Conservation (phyloP, 2,329 filamentous ascomycete genomes). For the Sphaerulina musiva region DNA sequence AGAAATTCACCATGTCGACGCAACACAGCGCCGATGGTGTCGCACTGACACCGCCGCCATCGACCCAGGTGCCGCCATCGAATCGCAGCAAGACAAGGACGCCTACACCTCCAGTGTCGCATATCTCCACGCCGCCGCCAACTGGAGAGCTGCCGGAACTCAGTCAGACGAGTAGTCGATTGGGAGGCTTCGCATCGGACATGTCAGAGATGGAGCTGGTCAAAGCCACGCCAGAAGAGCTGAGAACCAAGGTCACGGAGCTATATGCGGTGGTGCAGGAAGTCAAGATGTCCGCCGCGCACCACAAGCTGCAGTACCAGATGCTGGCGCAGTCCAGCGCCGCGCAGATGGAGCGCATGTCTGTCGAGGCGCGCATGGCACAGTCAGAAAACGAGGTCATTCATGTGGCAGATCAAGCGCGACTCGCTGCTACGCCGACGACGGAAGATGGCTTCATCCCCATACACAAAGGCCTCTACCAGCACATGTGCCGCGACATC, state of each 20-base stretch:
- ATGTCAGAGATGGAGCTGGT: conserved; percentile 48
- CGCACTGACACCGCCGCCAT: conserved; percentile 56
- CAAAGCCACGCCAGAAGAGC: conserved; percentile 45
- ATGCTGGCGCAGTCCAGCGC: conserved; percentile 76
- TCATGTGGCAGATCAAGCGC: conserved; percentile 62
- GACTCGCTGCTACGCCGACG: conserved; percentile 49
- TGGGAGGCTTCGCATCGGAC: conserved; percentile 22
- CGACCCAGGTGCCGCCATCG: conserved; percentile 47
- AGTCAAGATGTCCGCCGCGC: conserved; percentile 74
- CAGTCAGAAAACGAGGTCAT: conserved; percentile 80
- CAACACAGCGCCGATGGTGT: conserved; percentile 5
- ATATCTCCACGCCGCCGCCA: conserved; percentile 46
- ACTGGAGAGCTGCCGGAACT: conserved; percentile 29
- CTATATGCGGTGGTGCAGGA: conserved; percentile 53
- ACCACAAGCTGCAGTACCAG: conserved; percentile 85
- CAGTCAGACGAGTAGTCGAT: conserved; percentile 13
- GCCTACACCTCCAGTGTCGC: conserved; percentile 47
- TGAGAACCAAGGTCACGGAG: conserved; percentile 49
- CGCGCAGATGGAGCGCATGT: conserved; percentile 77
- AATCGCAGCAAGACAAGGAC: conserved; percentile 38
- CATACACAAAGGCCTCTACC: conserved; percentile 49
- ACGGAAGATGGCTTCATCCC: conserved; percentile 39
- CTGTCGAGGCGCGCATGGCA: conserved; percentile 88
- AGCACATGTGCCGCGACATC: conserved; percentile 45
- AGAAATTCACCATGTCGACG: neutral